Evolutionary conservation across 2,329 filamentous ascomycete species (phyloP).

Genomic region (Aspergillus melleus): DNA sequence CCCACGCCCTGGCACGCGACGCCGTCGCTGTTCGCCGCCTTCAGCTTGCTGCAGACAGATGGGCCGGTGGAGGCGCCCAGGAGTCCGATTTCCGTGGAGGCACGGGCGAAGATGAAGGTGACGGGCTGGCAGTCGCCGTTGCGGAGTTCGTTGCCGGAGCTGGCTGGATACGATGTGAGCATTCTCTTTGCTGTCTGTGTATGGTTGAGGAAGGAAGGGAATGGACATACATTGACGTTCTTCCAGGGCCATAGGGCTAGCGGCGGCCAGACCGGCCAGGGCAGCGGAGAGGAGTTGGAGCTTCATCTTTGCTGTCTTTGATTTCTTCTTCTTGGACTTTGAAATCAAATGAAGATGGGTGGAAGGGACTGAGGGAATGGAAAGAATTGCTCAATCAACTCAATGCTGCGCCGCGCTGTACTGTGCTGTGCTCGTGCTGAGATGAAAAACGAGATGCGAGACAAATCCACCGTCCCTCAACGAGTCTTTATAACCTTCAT

Average conservation of each 20-base stretch:
- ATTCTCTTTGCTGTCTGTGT: neutral
- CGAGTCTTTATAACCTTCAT: neutral
- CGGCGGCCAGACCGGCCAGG: conserved; percentile 1
- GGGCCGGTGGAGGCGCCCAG: conserved; percentile 40
- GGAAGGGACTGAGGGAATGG: neutral
- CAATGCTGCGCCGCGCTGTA: too few relatives aligned
- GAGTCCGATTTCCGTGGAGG: conserved; percentile 52
- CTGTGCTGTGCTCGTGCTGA: too few relatives aligned
- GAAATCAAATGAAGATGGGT: neutral
- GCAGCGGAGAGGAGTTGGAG: neutral
- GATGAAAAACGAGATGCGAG: too few relatives aligned
- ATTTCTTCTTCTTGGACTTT: neutral
- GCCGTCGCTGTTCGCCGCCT: conserved; percentile 11
- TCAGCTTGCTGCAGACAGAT: conserved; percentile 29
- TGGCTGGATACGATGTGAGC: conserved; percentile 8
- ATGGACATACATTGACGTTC: conserved; percentile 6
- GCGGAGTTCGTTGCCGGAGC: conserved; percentile 40
- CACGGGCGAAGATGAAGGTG: conserved; percentile 52
- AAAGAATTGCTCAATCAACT: too few relatives aligned
- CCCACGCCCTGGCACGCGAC: conserved; percentile 47
- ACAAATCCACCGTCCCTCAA: neutral
- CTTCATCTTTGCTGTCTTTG: neutral
- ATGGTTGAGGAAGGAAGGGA: neutral
- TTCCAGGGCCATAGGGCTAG: neutral
- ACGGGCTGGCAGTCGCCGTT: conserved; percentile 42